A percentile compares a stretch with the other conserved stretches of the same genome.
phyloP scores from a whole-genome alignment of 495 filamentous ascomycete species.

The Aspergillus coremiiformis region DNA sequence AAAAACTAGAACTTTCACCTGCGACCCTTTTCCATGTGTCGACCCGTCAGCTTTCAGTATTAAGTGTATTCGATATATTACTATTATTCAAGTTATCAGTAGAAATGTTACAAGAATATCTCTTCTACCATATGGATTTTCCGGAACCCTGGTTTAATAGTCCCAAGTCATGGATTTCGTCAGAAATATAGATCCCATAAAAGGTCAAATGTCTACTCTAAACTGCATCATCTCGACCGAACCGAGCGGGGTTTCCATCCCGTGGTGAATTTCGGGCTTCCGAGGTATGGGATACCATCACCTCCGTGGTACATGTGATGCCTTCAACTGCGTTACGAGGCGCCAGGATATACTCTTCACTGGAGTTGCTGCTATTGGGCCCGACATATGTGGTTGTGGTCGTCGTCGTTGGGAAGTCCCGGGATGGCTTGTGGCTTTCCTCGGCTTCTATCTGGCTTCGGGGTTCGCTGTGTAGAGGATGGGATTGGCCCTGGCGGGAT shows the following conservation, averaged over 20 bases:
- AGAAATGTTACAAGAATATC: too few species aligned
- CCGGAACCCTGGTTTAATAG: too few species aligned
- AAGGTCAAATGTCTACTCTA: background rate
- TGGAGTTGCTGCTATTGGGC: slow-evolving; percentile 10
- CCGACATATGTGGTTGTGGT: slow-evolving; percentile 3
- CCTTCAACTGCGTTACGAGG: background rate
- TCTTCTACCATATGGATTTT: too few species aligned
- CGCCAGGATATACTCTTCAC: slow-evolving; percentile 19
- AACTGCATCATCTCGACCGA: background rate
- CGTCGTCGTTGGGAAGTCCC: background rate
- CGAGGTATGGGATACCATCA: slow-evolving; percentile 6
- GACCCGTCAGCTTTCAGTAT: too few species aligned
- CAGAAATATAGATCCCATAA: background rate
- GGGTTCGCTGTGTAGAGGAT: background rate
- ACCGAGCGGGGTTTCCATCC: background rate
- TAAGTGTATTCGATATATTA: too few species aligned
- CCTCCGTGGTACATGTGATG: slow-evolving; percentile 19
- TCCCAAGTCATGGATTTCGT: background rate
- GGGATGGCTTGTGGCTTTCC: background rate
- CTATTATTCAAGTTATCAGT: too few species aligned
- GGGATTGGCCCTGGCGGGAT: background rate
- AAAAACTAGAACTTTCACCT: too few species aligned
- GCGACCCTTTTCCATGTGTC: too few species aligned
- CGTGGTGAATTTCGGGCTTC: background rate
- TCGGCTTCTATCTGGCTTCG: slow-evolving; percentile 1